phyloP scores from a whole-genome alignment of 2,329 filamentous ascomycete species.

The Gliomastix tumulicola region DNA sequence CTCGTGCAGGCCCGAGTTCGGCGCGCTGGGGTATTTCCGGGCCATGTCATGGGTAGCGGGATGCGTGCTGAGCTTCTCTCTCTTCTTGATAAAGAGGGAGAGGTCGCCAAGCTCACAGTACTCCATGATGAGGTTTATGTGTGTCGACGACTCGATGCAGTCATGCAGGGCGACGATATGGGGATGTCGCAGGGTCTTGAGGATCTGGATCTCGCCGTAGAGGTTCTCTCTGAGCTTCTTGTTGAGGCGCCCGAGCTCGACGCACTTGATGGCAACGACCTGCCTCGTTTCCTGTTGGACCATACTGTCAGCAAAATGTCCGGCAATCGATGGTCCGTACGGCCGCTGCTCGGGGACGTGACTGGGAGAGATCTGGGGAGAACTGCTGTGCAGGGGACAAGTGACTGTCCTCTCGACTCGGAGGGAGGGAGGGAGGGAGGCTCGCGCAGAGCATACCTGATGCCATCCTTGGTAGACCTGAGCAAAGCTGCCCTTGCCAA shows the following conservation, averaged over 20 bases:
- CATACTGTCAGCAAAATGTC: conserved; percentile 9
- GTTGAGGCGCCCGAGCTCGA: conserved; percentile 83
- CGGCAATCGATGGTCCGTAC: neutral
- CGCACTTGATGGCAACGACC: conserved; percentile 92
- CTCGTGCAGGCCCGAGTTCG: conserved; percentile 83
- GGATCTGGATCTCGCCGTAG: conserved; percentile 89
- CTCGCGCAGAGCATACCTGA: conserved; percentile 50
- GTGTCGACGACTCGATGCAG: conserved; percentile 77
- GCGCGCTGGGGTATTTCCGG: conserved; percentile 80
- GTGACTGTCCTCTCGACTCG: too few species aligned
- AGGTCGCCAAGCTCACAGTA: conserved; percentile 94
- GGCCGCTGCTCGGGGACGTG: neutral
- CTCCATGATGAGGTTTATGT: conserved; percentile 98
- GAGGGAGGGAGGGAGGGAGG: neutral
- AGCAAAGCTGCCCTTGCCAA: conserved; percentile 96
- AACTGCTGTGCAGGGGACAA: neutral
- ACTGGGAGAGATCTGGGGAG: neutral
- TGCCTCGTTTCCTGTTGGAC: conserved; percentile 71
- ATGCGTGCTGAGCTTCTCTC: conserved; percentile 72
- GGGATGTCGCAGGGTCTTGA: conserved; percentile 88
- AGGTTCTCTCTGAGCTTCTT: conserved; percentile 96
- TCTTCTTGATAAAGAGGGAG: conserved; percentile 93
- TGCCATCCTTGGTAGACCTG: conserved; percentile 86
- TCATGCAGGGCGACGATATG: conserved; percentile 96
- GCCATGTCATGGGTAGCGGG: conserved; percentile 85